Evolutionary conservation across 2,329 filamentous ascomycete species (phyloP).

Genomic region (Hypoxylon sp.): DNA sequence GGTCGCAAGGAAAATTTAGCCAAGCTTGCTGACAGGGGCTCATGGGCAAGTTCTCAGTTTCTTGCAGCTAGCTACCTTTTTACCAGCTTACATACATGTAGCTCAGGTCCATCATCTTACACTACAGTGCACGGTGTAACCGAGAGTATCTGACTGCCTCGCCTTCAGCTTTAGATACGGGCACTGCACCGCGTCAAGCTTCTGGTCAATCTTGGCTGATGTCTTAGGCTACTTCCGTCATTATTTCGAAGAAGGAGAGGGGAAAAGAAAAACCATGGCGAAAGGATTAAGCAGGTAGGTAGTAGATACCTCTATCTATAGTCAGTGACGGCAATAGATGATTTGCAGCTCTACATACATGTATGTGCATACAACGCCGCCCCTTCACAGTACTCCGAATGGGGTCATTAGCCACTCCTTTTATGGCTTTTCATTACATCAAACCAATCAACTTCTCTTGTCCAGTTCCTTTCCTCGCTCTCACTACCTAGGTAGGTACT

Average conservation of each 20-base stretch:
- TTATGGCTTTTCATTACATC: conserved; percentile 20
- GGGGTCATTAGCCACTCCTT: conserved; percentile 19
- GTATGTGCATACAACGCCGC: not conserved
- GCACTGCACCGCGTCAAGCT: not conserved
- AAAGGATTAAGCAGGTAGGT: not conserved
- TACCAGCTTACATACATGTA: not conserved
- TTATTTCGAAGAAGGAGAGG: not conserved
- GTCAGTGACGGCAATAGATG: not conserved
- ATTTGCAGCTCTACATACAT: conserved; percentile 4
- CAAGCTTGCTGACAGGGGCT: conserved; percentile 38
- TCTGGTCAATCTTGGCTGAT: not conserved
- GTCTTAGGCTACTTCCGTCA: not conserved
- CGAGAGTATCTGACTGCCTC: conserved; percentile 9
- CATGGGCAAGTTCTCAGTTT: conserved; percentile 13
- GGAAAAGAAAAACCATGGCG: not conserved
- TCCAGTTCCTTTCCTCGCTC: not conserved
- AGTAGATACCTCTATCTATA: no score
- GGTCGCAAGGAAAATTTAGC: conserved; percentile 25
- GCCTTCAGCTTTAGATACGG: conserved; percentile 10
- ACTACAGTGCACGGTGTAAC: conserved; percentile 9
- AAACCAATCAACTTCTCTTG: conserved; percentile 12
- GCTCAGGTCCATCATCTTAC: conserved; percentile 1
- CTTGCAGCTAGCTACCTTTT: conserved; percentile 20
- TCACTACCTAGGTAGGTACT: not conserved
- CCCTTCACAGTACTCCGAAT: conserved; percentile 22